Percentiles rank a stretch among this genome's conserved stretches.
Conservation (phyloP, 768 basidiomycete genomes). For the Suillus discolor region DNA sequence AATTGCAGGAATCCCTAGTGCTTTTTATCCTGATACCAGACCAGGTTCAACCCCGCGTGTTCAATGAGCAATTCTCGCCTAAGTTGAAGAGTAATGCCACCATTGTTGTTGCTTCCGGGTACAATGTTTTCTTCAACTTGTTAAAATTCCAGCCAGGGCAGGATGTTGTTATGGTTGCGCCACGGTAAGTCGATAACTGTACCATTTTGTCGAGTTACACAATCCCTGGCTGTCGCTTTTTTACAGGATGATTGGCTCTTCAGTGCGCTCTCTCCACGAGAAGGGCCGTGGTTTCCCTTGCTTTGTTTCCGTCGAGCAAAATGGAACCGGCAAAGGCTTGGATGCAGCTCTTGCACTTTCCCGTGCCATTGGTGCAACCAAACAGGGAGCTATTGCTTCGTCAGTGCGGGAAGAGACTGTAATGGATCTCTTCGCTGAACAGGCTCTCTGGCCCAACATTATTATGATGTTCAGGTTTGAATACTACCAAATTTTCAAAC, state of each 20-base stretch:
- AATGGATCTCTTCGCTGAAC: conserved; percentile 68
- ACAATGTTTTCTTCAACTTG: conserved; percentile 65
- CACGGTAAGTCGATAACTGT: conserved; percentile 40
- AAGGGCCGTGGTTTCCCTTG: conserved; percentile 66
- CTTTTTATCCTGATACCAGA: conserved; percentile 66
- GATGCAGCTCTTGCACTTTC: conserved; percentile 53
- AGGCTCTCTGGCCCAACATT: conserved; percentile 69
- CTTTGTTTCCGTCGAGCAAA: conserved; percentile 65
- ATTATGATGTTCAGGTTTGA: conserved; percentile 59
- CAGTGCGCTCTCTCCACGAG: conserved; percentile 60
- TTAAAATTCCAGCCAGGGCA: conserved; percentile 54
- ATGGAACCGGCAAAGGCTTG: conserved; percentile 53
- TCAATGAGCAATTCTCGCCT: conserved; percentile 56
- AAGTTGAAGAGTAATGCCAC: conserved; percentile 48
- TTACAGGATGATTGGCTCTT: conserved; percentile 65
- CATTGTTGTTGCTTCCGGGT: conserved; percentile 64
- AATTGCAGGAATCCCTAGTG: conserved; percentile 36
- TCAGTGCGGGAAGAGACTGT: conserved; percentile 64
- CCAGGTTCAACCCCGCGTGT: conserved; percentile 64
- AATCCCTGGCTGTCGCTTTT: neutral
- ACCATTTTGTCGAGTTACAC: neutral
- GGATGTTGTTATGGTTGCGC: conserved; percentile 69
- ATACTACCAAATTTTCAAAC: neutral
- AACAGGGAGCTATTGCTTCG: conserved; percentile 63
- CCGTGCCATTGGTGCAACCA: conserved; percentile 61